Evolutionary conservation across 441 rosid genomes (phyloP).

Genomic region (Bocquillonia castaneifolia): DNA sequence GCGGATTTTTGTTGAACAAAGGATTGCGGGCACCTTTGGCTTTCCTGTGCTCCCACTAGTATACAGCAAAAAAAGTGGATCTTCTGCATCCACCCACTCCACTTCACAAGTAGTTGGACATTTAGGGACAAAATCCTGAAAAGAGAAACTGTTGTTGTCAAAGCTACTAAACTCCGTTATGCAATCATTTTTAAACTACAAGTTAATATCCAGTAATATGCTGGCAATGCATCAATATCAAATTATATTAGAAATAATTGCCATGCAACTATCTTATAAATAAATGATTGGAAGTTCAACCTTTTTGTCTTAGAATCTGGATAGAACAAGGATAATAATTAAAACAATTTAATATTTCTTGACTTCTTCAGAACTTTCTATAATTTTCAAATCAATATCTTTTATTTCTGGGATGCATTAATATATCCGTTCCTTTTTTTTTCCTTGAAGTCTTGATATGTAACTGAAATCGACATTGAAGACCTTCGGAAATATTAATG

Average conservation of each 20-base stretch:
- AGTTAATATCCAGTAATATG: background rate
- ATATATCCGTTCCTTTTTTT: no score
- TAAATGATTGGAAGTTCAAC: background rate
- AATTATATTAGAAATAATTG: background rate
- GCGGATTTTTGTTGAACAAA: conserved; percentile 8
- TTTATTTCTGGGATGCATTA: no score
- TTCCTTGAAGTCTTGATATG: no score
- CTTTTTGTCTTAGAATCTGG: conserved; percentile 2
- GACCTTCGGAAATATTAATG: no score
- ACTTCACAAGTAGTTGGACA: conserved; percentile 78
- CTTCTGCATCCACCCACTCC: conserved; percentile 99
- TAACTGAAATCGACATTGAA: no score
- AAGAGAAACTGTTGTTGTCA: no score
- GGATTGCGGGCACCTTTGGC: conserved; percentile 61
- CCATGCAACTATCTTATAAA: background rate
- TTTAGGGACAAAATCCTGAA: conserved; percentile 73
- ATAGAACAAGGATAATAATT: no score
- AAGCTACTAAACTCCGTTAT: background rate
- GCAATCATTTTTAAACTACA: conserved; percentile 7
- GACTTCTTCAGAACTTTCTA: background rate
- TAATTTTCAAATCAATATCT: no score
- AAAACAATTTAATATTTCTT: background rate
- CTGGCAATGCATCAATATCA: background rate
- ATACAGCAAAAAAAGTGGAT: conserved; percentile 89
- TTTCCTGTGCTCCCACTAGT: conserved; percentile 99